phyloP scores from a whole-genome alignment of 2,329 filamentous ascomycete species.

The Colletotrichum agaves region DNA sequence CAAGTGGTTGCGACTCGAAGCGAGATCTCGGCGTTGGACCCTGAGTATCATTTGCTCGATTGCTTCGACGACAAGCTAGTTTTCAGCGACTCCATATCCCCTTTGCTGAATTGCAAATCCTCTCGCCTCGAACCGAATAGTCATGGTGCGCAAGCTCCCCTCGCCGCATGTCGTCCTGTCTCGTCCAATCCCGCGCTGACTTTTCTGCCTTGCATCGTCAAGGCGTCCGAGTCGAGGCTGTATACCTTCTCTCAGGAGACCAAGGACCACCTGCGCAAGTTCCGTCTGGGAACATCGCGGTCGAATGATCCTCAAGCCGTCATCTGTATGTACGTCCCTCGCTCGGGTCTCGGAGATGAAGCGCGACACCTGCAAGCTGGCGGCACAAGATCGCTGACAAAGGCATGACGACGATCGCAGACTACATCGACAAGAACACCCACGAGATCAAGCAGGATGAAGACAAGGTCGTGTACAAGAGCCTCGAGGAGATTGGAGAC shows the following conservation, averaged over 20 bases:
- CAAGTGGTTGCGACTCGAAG: conserved; percentile 10
- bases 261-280: conserved; percentile 90
- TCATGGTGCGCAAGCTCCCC: conserved; percentile 23
- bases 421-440: conserved; percentile 89
- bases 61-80: not conserved
- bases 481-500: conserved; percentile 83
- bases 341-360: not conserved
- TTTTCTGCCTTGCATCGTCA: not conserved
- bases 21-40: not conserved
- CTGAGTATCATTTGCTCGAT: conserved; percentile 12
- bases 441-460: conserved; percentile 90
- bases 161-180: not conserved
- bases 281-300: conserved; percentile 89
- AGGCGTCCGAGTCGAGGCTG: conserved; percentile 84
- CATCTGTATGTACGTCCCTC: conserved; percentile 79
- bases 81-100: too few species aligned
- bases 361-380: too few species aligned
- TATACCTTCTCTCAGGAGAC: conserved; percentile 95
- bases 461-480: conserved; percentile 80
- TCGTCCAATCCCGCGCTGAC: conserved; percentile 24
- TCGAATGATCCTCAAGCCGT: conserved; percentile 88
- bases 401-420: conserved; percentile 54
- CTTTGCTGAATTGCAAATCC: too few species aligned
- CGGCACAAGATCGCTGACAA: not conserved
- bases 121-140: not conserved